Conservation (phyloP, 164 flowering plant genomes). For the Brasenia schreberi region DNA sequence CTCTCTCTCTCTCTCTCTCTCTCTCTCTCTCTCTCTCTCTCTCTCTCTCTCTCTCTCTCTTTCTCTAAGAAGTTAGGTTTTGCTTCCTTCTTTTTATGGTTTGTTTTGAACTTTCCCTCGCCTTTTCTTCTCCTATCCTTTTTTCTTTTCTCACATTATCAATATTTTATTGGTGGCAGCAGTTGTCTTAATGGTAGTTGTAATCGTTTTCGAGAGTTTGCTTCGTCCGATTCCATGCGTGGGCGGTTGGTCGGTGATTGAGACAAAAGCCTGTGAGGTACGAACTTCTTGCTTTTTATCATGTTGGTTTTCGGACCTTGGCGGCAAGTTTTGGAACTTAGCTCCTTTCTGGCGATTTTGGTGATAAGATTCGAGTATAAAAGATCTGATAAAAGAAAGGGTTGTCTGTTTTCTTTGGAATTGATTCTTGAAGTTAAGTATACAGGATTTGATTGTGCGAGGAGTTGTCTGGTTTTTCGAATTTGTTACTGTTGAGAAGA, state of each 20-base stretch:
- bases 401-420: too few species aligned
- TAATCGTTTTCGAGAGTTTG: neutral
- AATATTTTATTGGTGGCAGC: neutral
- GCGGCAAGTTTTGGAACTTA: neutral
- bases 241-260: neutral
- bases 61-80: neutral
- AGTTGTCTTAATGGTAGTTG: neutral
- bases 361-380: too few species aligned
- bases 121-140: neutral
- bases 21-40: conserved; percentile 1
- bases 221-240: neutral
- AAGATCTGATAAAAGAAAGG: too few species aligned
- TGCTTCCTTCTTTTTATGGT: neutral
- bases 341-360: too few species aligned
- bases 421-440: too few species aligned
- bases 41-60: conserved; percentile 1
- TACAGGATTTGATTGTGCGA: neutral
- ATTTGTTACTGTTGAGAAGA: neutral
- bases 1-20: neutral
- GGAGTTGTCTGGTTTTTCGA: neutral
- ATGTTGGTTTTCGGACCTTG: neutral
- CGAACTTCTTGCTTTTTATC: neutral
- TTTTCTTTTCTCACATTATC: neutral
- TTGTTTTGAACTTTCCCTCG: neutral
- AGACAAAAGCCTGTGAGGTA: neutral